phyloP scores from a whole-genome alignment of 768 basidiomycete species.

The Amanita rimosa region DNA sequence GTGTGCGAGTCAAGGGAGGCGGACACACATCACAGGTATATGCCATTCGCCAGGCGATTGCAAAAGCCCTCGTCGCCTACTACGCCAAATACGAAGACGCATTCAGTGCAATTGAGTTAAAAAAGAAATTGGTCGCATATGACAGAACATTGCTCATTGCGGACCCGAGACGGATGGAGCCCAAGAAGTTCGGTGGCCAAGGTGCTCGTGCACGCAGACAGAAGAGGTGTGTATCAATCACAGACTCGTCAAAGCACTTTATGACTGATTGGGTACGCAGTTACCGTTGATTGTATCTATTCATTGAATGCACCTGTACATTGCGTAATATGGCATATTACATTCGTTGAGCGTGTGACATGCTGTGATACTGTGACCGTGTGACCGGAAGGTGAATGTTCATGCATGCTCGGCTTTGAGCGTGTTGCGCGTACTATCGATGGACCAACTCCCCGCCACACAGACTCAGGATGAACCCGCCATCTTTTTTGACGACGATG shows the following conservation, averaged over 20 bases:
- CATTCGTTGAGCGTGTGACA: constrained; percentile 22
- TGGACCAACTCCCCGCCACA: constrained; percentile 1
- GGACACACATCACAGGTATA: constrained; percentile 99
- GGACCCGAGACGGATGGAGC: constrained; percentile 95
- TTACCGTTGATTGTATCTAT: constrained; percentile 56
- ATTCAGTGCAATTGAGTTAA: constrained; percentile 92
- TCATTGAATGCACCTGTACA: constrained; percentile 24
- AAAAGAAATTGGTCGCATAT: constrained; percentile 95
- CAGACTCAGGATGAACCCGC: constrained; percentile 6
- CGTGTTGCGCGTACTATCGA: neutral
- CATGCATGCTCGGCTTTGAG: neutral
- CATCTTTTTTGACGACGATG: constrained; percentile 29
- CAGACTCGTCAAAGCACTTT: neutral
- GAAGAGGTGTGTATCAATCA: constrained; percentile 60
- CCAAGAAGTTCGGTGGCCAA: constrained; percentile 98
- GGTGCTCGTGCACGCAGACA: constrained; percentile 98
- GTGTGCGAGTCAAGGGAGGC: constrained; percentile 97
- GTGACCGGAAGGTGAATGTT: neutral
- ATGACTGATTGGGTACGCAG: constrained; percentile 25
- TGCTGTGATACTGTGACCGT: neutral
- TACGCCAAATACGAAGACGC: constrained; percentile 99
- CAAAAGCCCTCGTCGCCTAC: constrained; percentile 95
- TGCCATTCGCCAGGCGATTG: constrained; percentile 97
- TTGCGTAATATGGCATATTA: constrained; percentile 36
- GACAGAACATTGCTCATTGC: constrained; percentile 87